A percentile compares a stretch with the other conserved stretches of the same genome.
Conservation (phyloP, 2,329 filamentous ascomycete species). For the Apiospora rasikravindrae region DNA sequence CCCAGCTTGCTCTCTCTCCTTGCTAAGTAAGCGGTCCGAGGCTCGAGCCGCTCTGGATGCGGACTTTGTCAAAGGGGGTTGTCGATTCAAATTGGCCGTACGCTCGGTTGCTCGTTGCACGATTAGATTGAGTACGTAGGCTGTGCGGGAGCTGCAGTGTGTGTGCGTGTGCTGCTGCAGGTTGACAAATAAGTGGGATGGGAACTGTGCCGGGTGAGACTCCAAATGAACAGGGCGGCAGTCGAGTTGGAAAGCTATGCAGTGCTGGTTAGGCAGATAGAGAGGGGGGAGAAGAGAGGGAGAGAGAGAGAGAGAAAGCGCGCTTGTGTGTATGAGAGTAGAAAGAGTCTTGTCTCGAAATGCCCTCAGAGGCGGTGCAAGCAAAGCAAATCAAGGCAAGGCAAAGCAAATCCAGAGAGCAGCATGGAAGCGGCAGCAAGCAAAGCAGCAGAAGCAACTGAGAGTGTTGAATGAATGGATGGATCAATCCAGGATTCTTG, state of each 20-base stretch:
- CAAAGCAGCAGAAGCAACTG: constrained; percentile 16
- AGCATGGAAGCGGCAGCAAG: constrained; percentile 24
- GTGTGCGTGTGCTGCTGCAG: constrained; percentile 7
- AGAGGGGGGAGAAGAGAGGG: not conserved
- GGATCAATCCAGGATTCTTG: not conserved
- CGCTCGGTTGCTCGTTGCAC: constrained; percentile 14
- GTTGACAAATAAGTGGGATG: constrained; percentile 15
- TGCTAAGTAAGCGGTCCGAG: constrained; percentile 1
- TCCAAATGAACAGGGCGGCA: not conserved
- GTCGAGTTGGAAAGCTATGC: constrained; percentile 12
- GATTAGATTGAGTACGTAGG: constrained; percentile 13
- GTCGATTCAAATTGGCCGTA: not conserved
- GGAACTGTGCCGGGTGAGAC: constrained; percentile 8
- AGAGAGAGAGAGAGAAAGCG: not conserved
- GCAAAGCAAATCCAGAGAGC: constrained; percentile 25
- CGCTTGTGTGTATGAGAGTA: not conserved
- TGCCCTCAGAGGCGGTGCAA: constrained; percentile 13
- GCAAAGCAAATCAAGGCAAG: constrained; percentile 18
- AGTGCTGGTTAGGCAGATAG: not conserved
- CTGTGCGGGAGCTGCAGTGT: constrained; percentile 15
- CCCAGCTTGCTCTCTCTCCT: not conserved
- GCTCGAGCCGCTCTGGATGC: constrained; percentile 7
- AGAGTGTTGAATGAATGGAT: not conserved
- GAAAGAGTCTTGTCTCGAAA: constrained; percentile 5
- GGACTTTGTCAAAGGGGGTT: constrained; percentile 2